These are phyloP conservation scores for Candida ovalis DNA, from an alignment of 805 yeast species.

Conservation along the genomic window DNA sequence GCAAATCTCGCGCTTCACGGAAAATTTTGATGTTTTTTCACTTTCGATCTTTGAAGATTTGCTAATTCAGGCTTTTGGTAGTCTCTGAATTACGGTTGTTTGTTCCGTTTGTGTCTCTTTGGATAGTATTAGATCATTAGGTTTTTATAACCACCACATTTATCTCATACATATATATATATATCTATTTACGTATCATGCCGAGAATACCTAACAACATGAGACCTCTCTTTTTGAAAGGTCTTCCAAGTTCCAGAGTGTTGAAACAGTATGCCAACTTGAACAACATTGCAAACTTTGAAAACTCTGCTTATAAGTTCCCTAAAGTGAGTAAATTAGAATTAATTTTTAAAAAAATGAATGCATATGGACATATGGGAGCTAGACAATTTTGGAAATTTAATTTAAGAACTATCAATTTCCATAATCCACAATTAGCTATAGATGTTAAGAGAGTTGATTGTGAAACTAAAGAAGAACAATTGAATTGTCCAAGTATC, in stretches of 20 bases:
- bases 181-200: conserved; percentile 10
- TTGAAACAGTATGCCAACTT: conserved; percentile 48
- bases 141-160: too few relatives aligned
- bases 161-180: background rate
- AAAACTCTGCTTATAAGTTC: conserved; percentile 37
- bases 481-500: conserved; percentile 41
- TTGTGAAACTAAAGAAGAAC: conserved; percentile 38
- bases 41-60: too few relatives aligned
- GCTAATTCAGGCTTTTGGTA: too few relatives aligned
- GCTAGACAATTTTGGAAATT: conserved; percentile 72
- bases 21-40: too few relatives aligned
- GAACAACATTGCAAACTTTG: conserved; percentile 48
- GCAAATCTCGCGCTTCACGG: too few relatives aligned
- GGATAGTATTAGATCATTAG: too few relatives aligned
- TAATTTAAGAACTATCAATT: conserved; percentile 71
- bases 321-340: conserved; percentile 43
- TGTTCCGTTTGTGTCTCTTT: too few relatives aligned
- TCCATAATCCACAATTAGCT: conserved; percentile 72
- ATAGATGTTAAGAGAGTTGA: conserved; percentile 58
- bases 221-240: conserved; percentile 28
- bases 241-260: conserved; percentile 38
- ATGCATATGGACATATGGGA: conserved; percentile 57
- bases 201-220: conserved; percentile 16
- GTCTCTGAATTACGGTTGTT: too few relatives aligned
- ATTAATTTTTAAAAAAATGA: conserved; percentile 46